These are phyloP conservation scores for Amanita exitialis DNA, from an alignment of 768 basidiomycete species.

Conservation along the genomic window DNA sequence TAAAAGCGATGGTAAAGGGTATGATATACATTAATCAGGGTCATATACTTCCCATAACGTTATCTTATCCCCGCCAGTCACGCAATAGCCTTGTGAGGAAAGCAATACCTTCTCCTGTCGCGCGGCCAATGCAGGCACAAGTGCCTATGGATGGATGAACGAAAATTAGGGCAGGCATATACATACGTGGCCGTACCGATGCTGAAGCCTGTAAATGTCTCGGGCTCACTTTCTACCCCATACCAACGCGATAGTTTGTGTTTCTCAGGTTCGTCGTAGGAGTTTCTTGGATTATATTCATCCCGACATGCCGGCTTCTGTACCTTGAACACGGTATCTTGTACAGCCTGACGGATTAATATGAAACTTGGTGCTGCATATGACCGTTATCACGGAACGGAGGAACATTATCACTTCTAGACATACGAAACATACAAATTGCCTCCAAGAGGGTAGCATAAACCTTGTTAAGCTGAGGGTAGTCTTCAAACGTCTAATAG, in stretches of 20 bases:
- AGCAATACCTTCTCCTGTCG: slow-evolving; percentile 38
- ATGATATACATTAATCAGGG: no score
- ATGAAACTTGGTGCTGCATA: slow-evolving; percentile 27
- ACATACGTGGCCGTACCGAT: slow-evolving; percentile 18
- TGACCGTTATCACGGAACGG: neutral
- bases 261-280: slow-evolving; percentile 25
- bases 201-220: slow-evolving; percentile 37
- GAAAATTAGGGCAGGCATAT: no score
- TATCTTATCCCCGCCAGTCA: no score
- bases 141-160: slow-evolving; percentile 22
- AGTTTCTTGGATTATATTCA: slow-evolving; percentile 38
- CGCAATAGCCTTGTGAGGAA: slow-evolving; percentile 42
- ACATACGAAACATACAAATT: slow-evolving; percentile 35
- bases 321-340: slow-evolving; percentile 30
- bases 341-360: slow-evolving; percentile 30
- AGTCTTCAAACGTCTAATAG: slow-evolving; percentile 28
- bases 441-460: slow-evolving; percentile 33
- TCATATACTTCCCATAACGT: no score
- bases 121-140: slow-evolving; percentile 43
- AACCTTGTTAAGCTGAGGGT: slow-evolving; percentile 29
- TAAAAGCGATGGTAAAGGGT: no score
- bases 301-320: slow-evolving; percentile 30
- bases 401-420: neutral
- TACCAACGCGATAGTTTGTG: slow-evolving; percentile 45
- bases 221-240: slow-evolving; percentile 28